phyloP scores from a whole-genome alignment of 331 rosid genomes.

The Phaseolus coccineus region DNA sequence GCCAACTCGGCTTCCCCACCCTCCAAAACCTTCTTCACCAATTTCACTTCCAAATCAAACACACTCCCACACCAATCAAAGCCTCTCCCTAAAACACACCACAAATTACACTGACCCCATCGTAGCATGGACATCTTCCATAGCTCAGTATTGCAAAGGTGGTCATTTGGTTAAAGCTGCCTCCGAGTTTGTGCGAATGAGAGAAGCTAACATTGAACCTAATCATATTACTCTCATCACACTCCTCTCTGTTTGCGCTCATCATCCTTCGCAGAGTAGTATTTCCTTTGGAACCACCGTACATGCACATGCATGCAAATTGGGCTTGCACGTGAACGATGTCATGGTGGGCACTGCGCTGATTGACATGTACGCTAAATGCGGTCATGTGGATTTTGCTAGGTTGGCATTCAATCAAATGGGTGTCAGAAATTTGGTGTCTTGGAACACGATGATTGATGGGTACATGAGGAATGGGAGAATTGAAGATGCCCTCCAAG shows the following conservation, averaged over 20 bases:
- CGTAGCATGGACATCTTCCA: slow-evolving; percentile 78
- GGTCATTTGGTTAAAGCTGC: slow-evolving; percentile 66
- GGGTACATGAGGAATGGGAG: slow-evolving; percentile 73
- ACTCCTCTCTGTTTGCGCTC: slow-evolving; percentile 75
- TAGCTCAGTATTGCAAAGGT: slow-evolving; percentile 63
- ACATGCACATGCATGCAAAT: slow-evolving; percentile 62
- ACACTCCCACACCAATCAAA: slow-evolving; percentile 35
- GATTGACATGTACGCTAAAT: slow-evolving; percentile 77
- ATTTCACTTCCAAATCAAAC: slow-evolving; percentile 39
- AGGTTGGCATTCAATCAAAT: slow-evolving; percentile 61
- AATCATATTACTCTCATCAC: slow-evolving; percentile 71
- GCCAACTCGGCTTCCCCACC: slow-evolving; percentile 44
- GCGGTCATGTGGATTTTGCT: slow-evolving; percentile 51
- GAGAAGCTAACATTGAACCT: slow-evolving; percentile 64
- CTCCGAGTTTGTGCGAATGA: slow-evolving; percentile 60
- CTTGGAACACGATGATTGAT: slow-evolving; percentile 80
- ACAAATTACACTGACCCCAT: slow-evolving; percentile 45
- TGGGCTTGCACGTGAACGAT: slow-evolving; percentile 58
- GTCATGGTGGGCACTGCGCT: slow-evolving; percentile 82
- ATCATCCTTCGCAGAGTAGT: slow-evolving; percentile 46
- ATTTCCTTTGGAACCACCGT: slow-evolving; percentile 57
- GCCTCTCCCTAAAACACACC: slow-evolving; percentile 39
- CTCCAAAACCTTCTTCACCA: slow-evolving; percentile 44
- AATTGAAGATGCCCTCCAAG: slow-evolving; percentile 51
- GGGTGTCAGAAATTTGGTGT: slow-evolving; percentile 61